A percentile compares a stretch with the other conserved stretches of the same genome.
These are phyloP conservation scores for Huiozyma naganishii DNA, from an alignment of 805 yeast species.

Conservation along the genomic window DNA sequence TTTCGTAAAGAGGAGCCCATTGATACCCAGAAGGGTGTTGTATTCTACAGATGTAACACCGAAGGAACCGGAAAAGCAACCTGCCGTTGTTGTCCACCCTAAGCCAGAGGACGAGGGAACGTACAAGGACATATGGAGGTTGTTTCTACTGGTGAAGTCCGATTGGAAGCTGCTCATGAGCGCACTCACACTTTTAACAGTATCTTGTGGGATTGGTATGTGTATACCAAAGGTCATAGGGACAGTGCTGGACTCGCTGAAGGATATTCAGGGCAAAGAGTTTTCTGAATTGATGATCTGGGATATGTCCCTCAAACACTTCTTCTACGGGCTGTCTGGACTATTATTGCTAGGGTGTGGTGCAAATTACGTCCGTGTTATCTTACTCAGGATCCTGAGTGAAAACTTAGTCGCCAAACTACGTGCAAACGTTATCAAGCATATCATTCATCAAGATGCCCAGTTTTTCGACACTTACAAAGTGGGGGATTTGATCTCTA, in stretches of 20 bases:
- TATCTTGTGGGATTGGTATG: slow-evolving; percentile 42
- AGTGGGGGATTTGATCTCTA: slow-evolving; percentile 86
- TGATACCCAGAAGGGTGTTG: too few species aligned
- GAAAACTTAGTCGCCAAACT: slow-evolving; percentile 80
- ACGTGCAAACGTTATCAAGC: slow-evolving; percentile 65
- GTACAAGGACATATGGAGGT: slow-evolving; percentile 19
- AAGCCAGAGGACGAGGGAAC: not conserved
- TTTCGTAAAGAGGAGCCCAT: too few species aligned
- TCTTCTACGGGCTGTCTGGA: slow-evolving; percentile 46
- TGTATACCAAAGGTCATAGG: slow-evolving; percentile 48
- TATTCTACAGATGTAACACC: too few species aligned
- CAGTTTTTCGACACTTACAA: slow-evolving; percentile 90
- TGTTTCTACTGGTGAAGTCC: slow-evolving; percentile 33
- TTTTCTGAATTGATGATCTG: slow-evolving; percentile 1
- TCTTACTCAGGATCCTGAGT: slow-evolving; percentile 47
- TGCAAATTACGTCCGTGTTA: slow-evolving; percentile 65
- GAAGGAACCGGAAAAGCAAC: too few species aligned
- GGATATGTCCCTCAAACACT: slow-evolving; percentile 32
- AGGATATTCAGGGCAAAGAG: not conserved
- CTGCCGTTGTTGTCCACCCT: too few species aligned
- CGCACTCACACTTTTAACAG: slow-evolving; percentile 35
- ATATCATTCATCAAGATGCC: slow-evolving; percentile 77
- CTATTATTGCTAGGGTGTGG: slow-evolving; percentile 54
- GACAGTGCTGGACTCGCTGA: slow-evolving; percentile 39
- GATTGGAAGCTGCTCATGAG: slow-evolving; percentile 35